phyloP scores from a whole-genome alignment of 192 early-diverging fungal genomes.

The Pilaira anomala region DNA sequence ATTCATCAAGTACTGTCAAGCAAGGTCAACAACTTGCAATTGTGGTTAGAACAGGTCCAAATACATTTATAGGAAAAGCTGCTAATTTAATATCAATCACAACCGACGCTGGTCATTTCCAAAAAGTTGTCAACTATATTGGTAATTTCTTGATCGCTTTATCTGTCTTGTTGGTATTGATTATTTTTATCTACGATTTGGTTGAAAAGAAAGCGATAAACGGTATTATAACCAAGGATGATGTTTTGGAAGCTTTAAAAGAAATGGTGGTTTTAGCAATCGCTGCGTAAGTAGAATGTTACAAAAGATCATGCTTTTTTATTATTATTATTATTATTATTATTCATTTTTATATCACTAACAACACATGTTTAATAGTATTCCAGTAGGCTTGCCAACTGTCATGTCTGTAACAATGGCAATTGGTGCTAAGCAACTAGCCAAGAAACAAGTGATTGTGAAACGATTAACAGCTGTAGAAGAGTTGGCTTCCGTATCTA shows the following conservation, averaged over 20 bases:
- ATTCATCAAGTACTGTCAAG: slow-evolving; percentile 69
- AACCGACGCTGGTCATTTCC: slow-evolving; percentile 70
- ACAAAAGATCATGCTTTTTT: background rate
- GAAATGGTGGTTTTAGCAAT: slow-evolving; percentile 68
- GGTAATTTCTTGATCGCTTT: slow-evolving; percentile 75
- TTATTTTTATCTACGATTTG: slow-evolving; percentile 52
- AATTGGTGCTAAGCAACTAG: slow-evolving; percentile 69
- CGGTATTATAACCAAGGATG: slow-evolving; percentile 51
- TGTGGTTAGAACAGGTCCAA: slow-evolving; percentile 65
- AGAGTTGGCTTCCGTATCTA: slow-evolving; percentile 70
- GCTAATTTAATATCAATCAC: slow-evolving; percentile 68
- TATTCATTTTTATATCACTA: background rate
- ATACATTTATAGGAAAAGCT: slow-evolving; percentile 74
- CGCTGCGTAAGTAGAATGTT: slow-evolving; percentile 60
- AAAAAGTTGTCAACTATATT: slow-evolving; percentile 72
- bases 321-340: background rate
- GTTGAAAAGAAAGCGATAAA: slow-evolving; percentile 27
- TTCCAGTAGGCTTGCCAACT: slow-evolving; percentile 77
- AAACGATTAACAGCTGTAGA: slow-evolving; percentile 80
- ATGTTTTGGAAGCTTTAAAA: slow-evolving; percentile 50
- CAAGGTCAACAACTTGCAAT: slow-evolving; percentile 71
- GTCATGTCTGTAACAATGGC: slow-evolving; percentile 88
- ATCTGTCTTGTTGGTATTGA: slow-evolving; percentile 45
- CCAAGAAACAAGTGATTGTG: slow-evolving; percentile 72
- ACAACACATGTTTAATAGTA: slow-evolving; percentile 30